phyloP scores from a whole-genome alignment of 2,329 filamentous ascomycete species.

The Xylaria multiplex region DNA sequence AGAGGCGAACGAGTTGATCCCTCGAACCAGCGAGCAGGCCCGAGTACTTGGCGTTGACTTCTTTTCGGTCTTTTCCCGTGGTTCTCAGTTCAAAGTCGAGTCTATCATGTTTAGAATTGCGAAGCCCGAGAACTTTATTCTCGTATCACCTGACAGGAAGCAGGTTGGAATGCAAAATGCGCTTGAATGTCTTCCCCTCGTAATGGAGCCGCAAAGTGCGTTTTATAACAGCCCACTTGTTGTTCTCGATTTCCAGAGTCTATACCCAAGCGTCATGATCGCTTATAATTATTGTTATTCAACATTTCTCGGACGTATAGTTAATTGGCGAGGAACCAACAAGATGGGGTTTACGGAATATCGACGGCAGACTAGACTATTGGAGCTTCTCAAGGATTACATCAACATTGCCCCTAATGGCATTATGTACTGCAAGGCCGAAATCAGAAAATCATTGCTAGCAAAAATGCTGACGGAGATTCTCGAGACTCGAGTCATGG shows the following conservation, averaged over 20 bases:
- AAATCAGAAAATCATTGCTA: conserved; percentile 87
- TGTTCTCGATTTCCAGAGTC: conserved; percentile 93
- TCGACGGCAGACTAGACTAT: conserved; percentile 75
- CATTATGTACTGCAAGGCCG: conserved; percentile 90
- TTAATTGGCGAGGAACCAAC: conserved; percentile 87
- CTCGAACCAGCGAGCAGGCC: conserved; percentile 93
- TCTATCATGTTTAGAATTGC: conserved; percentile 99
- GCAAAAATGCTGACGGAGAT: conserved; percentile 98
- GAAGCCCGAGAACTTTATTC: conserved; percentile 92
- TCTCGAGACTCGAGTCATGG: conserved; percentile 94
- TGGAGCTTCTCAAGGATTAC: conserved; percentile 82
- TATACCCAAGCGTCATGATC: conserved; percentile 98
- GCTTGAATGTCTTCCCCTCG: conserved; percentile 89
- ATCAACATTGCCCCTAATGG: conserved; percentile 96
- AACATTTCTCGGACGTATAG: conserved; percentile 88
- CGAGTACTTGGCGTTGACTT: conserved; percentile 94
- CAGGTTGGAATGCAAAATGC: conserved; percentile 96
- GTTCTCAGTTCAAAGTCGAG: conserved; percentile 98
- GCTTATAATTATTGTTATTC: conserved; percentile 99
- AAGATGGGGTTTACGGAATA: conserved; percentile 97
- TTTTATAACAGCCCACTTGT: conserved; percentile 92
- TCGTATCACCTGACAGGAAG: conserved; percentile 88
- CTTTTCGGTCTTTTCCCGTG: conserved; percentile 92
- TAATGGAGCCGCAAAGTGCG: conserved; percentile 96
- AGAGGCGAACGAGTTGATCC: conserved; percentile 86